phyloP scores from a whole-genome alignment of 176 grass and related monocot species.

The Pontederia paniculata region DNA sequence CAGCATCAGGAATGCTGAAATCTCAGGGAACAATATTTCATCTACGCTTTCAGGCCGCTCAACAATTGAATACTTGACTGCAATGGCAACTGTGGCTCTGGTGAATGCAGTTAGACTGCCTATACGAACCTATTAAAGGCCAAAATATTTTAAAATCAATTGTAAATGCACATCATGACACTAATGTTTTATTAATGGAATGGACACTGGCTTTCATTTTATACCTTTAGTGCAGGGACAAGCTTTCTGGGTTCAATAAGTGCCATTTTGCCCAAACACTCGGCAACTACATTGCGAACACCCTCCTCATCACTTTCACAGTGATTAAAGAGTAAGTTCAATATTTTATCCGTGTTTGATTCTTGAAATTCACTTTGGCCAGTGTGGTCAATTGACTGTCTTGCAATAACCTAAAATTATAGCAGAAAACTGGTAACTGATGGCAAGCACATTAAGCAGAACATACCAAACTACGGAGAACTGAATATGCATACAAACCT shows the following conservation, averaged over 20 bases:
- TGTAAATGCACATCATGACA: too few species aligned
- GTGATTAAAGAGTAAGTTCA: slow-evolving; percentile 82
- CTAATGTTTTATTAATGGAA: too few species aligned
- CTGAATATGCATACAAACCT: slow-evolving; percentile 35
- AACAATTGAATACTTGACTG: slow-evolving; percentile 90
- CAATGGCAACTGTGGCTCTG: slow-evolving; percentile 82
- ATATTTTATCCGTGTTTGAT: slow-evolving; percentile 74
- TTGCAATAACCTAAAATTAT: slow-evolving; percentile 55
- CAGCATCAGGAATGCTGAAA: slow-evolving; percentile 72
- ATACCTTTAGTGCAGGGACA: slow-evolving; percentile 72
- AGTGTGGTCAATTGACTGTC: slow-evolving; percentile 52
- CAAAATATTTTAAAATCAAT: slow-evolving; percentile 1
- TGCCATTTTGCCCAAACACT: slow-evolving; percentile 91
- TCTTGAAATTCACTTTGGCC: slow-evolving; percentile 65
- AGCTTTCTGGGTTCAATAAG: slow-evolving; percentile 74
- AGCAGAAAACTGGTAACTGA: neutral
- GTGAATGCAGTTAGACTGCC: slow-evolving; percentile 58
- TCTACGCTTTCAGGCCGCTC: slow-evolving; percentile 85
- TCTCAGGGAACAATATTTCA: slow-evolving; percentile 64
- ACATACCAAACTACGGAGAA: neutral
- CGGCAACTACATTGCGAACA: slow-evolving; percentile 84
- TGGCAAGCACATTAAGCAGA: neutral
- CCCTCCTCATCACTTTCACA: slow-evolving; percentile 90
- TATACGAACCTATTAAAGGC: slow-evolving; percentile 43
- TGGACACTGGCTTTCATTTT: too few species aligned